A percentile compares a stretch with the other conserved stretches of the same genome.
Evolutionary conservation across 352 stramenopile species (phyloP).

Genomic region (Phytophthora nicotianae): DNA sequence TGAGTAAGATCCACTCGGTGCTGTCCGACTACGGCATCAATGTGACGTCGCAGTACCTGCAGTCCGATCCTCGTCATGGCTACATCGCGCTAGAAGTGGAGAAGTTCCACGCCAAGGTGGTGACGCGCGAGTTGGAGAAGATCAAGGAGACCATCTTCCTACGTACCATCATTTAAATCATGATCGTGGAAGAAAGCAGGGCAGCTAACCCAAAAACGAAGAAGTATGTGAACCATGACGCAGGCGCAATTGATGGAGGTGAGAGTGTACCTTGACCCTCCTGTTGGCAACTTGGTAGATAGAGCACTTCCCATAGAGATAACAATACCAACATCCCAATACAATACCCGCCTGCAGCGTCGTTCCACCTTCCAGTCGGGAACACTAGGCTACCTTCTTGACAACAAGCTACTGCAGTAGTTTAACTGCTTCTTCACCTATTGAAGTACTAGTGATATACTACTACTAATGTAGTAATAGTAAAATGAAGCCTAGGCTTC

Average conservation of each 20-base stretch:
- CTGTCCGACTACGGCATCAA: conserved; percentile 87
- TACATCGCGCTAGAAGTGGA: conserved; percentile 87
- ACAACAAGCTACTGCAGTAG: too few species aligned
- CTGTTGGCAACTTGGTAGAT: conserved; percentile 37
- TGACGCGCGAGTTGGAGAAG: conserved; percentile 80
- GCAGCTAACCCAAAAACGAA: conserved; percentile 38
- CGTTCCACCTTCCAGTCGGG: background rate
- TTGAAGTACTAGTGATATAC: too few species aligned
- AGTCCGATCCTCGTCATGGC: conserved; percentile 79
- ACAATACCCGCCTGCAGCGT: conserved; percentile 28
- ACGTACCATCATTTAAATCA: conserved; percentile 74
- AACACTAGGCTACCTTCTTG: background rate
- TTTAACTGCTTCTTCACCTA: too few species aligned
- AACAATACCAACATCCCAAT: conserved; percentile 32
- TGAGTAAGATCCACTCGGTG: conserved; percentile 87
- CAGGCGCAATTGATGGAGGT: conserved; percentile 34
- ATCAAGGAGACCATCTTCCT: conserved; percentile 90
- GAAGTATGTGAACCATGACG: conserved; percentile 29
- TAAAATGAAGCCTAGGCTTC: too few species aligned
- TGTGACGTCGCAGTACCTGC: conserved; percentile 85
- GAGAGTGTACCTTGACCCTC: conserved; percentile 1
- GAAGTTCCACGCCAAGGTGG: conserved; percentile 81
- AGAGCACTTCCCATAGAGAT: conserved; percentile 22
- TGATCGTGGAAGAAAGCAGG: conserved; percentile 25
- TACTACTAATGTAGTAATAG: too few species aligned